These are phyloP conservation scores for Dissophora globulifera DNA, from an alignment of 192 early-diverging fungal genomes.

Conservation along the genomic window DNA sequence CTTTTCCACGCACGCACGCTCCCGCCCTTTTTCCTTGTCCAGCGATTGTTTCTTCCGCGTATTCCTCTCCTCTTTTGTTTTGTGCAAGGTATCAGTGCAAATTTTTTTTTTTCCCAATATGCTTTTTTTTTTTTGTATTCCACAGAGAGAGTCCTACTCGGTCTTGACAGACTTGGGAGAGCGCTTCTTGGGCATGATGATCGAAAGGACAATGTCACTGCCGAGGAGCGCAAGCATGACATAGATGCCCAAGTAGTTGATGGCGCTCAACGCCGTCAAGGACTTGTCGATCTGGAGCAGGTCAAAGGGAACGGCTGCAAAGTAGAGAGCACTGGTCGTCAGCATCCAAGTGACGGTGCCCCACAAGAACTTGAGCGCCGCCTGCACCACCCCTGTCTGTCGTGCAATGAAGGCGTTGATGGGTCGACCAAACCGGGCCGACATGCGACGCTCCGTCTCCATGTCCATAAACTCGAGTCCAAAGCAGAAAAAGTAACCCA, in stretches of 20 bases:
- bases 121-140: neutral
- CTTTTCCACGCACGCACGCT: no score
- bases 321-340: slow-evolving; percentile 58
- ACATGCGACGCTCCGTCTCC: slow-evolving; percentile 57
- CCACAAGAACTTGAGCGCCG: slow-evolving; percentile 29
- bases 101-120: neutral
- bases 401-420: slow-evolving; percentile 41
- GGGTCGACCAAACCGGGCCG: slow-evolving; percentile 38
- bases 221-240: slow-evolving; percentile 32
- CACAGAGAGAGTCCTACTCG: no score
- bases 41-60: neutral
- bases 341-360: slow-evolving; percentile 52
- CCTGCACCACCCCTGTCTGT: slow-evolving; percentile 20
- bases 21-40: no score
- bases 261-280: slow-evolving; percentile 16
- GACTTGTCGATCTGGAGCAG: slow-evolving; percentile 53
- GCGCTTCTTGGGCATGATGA: slow-evolving; percentile 50
- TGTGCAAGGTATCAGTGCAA: neutral
- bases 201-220: slow-evolving; percentile 25
- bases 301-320: slow-evolving; percentile 63
- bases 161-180: slow-evolving; percentile 54
- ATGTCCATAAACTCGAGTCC: slow-evolving; percentile 67
- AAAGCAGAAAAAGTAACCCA: slow-evolving; percentile 69
- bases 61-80: neutral
- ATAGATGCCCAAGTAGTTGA: slow-evolving; percentile 42